Conservation (phyloP, 176 grass and related monocot genomes). For the Juncus effusus region DNA sequence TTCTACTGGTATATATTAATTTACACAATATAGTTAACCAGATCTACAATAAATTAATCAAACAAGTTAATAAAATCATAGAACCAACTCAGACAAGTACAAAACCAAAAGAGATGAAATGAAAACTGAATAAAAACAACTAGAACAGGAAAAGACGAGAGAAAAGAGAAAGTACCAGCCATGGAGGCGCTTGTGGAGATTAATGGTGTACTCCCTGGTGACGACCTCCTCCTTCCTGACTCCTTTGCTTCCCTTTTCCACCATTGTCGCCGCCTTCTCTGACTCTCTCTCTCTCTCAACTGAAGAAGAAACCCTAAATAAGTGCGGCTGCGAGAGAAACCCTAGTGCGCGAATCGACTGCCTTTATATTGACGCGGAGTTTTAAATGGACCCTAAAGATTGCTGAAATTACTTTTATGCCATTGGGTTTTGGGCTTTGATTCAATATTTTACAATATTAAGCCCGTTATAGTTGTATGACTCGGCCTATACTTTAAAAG, state of each 20-base stretch:
- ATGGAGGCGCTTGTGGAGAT: constrained; percentile 75
- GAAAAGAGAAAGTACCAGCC: constrained; percentile 35
- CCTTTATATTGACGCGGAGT: background rate
- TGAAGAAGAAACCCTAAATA: constrained; percentile 22
- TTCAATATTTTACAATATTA: no score
- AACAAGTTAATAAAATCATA: no score
- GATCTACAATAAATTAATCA: no score
- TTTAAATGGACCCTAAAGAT: no score
- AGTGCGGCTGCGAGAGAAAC: background rate
- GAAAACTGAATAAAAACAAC: background rate
- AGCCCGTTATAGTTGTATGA: no score
- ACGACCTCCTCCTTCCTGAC: constrained; percentile 29
- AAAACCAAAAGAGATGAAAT: no score
- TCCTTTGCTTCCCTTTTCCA: constrained; percentile 27
- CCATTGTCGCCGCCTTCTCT: constrained; percentile 28
- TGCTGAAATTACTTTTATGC: no score
- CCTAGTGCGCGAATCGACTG: background rate
- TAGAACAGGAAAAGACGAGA: background rate
- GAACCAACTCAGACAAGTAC: no score
- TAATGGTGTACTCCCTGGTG: constrained; percentile 51
- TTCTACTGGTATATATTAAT: no score
- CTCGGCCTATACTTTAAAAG: no score
- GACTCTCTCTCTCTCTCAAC: constrained; percentile 11
- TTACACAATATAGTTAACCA: no score
- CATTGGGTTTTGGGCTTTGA: no score